Percentiles rank a stretch among this genome's conserved stretches.
These are phyloP conservation scores for Fagus sylvatica DNA, from an alignment of 306 rosid species.

Conservation along the genomic window DNA sequence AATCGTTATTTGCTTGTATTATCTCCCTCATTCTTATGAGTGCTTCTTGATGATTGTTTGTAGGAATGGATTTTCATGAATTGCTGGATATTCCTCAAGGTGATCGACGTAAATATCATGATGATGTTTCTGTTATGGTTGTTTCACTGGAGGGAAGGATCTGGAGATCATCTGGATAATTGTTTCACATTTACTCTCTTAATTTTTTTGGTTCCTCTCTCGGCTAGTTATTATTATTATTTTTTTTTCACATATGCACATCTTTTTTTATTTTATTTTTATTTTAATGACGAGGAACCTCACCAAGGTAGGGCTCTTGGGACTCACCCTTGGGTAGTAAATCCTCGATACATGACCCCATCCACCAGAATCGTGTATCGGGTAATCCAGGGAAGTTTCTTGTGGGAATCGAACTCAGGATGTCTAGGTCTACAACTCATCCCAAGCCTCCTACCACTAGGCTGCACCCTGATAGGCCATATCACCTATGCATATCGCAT, in stretches of 20 bases:
- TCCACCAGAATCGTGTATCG: no score
- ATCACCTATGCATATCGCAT: constrained; percentile 38
- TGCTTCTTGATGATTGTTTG: background rate
- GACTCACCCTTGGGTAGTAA: no score
- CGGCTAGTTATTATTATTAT: constrained; percentile 3
- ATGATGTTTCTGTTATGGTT: constrained; percentile 66
- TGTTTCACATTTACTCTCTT: constrained; percentile 9
- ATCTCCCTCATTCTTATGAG: background rate
- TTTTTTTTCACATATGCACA: constrained; percentile 40
- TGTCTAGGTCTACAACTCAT: no score
- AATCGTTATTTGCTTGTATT: background rate
- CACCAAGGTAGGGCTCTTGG: no score
- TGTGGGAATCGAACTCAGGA: no score
- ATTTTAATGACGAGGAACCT: no score
- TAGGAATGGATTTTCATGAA: constrained; percentile 68
- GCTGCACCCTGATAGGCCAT: no score
- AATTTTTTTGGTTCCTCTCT: constrained; percentile 3
- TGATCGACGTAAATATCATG: constrained; percentile 66
- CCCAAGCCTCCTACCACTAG: no score
- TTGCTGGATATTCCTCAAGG: constrained; percentile 65
- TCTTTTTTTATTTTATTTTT: no score
- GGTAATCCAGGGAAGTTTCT: no score
- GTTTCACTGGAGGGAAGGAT: constrained; percentile 67
- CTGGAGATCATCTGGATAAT: constrained; percentile 65
- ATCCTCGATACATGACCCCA: no score